Evolutionary conservation across 2,329 filamentous ascomycete species (phyloP), one percentile per base, ranked within the genome.

Genomic region (Colletotrichum sp.): DNA sequence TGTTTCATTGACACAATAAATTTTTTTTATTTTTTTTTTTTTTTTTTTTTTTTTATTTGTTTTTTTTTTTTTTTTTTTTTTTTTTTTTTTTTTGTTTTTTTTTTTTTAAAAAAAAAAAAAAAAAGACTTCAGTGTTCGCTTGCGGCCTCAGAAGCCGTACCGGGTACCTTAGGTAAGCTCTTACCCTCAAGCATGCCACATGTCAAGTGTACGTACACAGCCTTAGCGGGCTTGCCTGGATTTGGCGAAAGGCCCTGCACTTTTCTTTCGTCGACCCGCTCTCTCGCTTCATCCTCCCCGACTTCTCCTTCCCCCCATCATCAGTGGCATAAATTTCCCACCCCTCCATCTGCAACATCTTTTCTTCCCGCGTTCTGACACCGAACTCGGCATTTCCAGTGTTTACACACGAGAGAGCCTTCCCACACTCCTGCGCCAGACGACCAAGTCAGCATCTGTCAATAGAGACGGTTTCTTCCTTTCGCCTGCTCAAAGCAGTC

Each of bases 251-350:
- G 71, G 71, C 64, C 74, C 43, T 71, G 66, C 73, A 69, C 68
- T 75, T 75, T 67, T 67, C 70, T 76, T 75, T 76, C 74, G 70
- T 70, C 66, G 72, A 75, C 74, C 74, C 73, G 70, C 73, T 75
- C 70, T 73, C 70, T 75, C 70, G 64, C 73, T 68, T 67, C 64
- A 68, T 43, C 57, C 68, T 66, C 72, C 70, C 73, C 71, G 57
- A 67, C 67, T 71, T 76, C 24, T 66, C 48, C 72, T 48, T 67
- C 61, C 71, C 67, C 60, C 71, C 65, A 76, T 76, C 74, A 76
- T 65, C 71, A 52, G 43, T 52, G 43, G 43, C 43, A 76, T 73
- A 75, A 75, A 74, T 71, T 74, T 71, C 67, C 48, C 60, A 74
- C 67, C 59, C 72, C 67, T 74, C 67, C 72, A 61, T 71, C 72